Base-by-base conservation (phyloP, 805 yeast species). In the Ogataea chonburiensis region DNA sequence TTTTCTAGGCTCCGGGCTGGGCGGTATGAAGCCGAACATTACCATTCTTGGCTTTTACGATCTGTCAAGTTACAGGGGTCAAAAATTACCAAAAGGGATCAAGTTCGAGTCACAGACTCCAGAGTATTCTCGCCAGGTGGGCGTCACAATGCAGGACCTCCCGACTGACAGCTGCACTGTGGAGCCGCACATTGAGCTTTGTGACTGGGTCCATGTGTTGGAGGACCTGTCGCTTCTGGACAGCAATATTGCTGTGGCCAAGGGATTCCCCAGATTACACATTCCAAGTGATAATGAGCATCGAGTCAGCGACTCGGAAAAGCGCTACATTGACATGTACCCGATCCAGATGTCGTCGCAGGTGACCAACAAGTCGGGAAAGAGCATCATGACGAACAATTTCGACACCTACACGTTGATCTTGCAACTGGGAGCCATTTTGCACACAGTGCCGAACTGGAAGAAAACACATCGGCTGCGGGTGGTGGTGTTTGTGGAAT, bases 21-120 rank as follows among this genome's bases (percentile, higher is more conserved):
- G 99, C 6, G 97, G 96, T 9, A 93, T 93, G 98, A 82, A 77
- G 52, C 98, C 98, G 2, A 93, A 93, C 55, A 89, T 93, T 34
- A 86, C 96, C 0, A 94, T 93, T 0, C 43, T 93, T 20, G 98
- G 98, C 0, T 88, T 88, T 53, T 86, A 81, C 49, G 95, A 91
- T 54, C 67, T 81, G 42, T 44, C 52, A 3, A 46, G 34, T 23
- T 54, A 48, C 38, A 54, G 27, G 5, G 30, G 26, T 5, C 32
- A 41, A 6, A 42, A 43, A 20, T 20, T 56, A 7, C 55, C 55
- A 3, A 22, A 42, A 5, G 40, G 42, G 12, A 22, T 53, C n/a
- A 43, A 39, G 14, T 48, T 54, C 34, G 64, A 60, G 37, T 50
- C 53, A 22, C 33, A 44, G 12, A 45, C 43, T 5, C 22, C 38